Evolutionary conservation across 2,329 filamentous ascomycete species (phyloP), one percentile per base, ranked within the genome.

Genomic region (Rhynchosporium graminicola): DNA sequence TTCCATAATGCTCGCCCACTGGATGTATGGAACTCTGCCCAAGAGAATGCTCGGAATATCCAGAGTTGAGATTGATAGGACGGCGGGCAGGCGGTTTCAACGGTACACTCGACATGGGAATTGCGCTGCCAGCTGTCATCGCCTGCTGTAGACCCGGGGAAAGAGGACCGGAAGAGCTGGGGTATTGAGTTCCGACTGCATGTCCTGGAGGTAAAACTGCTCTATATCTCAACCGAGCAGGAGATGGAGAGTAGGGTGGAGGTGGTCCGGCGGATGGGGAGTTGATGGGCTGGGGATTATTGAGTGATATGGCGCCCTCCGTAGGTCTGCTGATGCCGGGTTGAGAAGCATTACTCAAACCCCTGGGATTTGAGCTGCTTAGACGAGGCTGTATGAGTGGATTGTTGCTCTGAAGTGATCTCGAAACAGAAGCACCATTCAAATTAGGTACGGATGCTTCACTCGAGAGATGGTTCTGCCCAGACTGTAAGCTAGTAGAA

Each of bases 61-160:
- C 68, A 0, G 67, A 72, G 60, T 72, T 75, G 31, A 73, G 63
- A 62, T 74, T 74, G 40, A 70, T 70, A n/a, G 68, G 65, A 48
- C 67, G 64, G 57, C 67, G 63, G 56, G 56, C 38, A 26, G 69
- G 63, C 3, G 82, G 81, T 0, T 81, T 83, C 31, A 84, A 73
- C 1, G 83, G 82, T 12, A 90, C 82, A 9, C 87, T 81, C 1
- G 81, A 80, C 78, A 91, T 79, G 28, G 78, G 80, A 50, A 88
- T 85, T 1, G 80, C 83, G 1, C 86, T 83, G 61, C 84, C 82
- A 0, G 85, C 84, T 10, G 82, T 83, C 80, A 90, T 89, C 0
- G 83, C 83, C 13, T 80, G 79, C 43, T 85, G 80, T 45, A 89
- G 76, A 0, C 81, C 87, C 1, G 88, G 87, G 0, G 88, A 88